Base-by-base conservation (phyloP, 192 early-diverging fungal genomes). In the Kappamyces sp. region DNA sequence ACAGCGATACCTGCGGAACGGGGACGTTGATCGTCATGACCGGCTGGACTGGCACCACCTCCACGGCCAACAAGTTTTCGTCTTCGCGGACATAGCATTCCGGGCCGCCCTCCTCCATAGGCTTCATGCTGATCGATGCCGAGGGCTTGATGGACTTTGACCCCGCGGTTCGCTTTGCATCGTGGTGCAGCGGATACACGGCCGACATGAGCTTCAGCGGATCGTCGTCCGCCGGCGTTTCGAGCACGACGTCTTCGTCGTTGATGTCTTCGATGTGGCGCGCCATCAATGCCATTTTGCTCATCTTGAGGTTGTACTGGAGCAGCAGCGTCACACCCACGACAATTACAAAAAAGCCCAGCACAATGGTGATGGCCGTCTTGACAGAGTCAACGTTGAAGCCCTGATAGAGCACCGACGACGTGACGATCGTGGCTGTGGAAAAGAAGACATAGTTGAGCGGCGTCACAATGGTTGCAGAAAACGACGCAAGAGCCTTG, bases 401-500 rank as follows among this genome's bases (percentile, higher is more conserved):
- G 43, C 84, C 85, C 44, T 79, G 79, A 55, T 81, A 82, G 7
- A 87, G 58, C 33, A 87, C 81, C 0, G 80, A 79, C 5, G 83
- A 84, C 1, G 74, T 74, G 1, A 77, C 62, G 46, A 87, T 66
- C 1, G 85, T 86, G 1, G 82, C 72, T 42, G 79, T 79, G 2
- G 85, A 86, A 60, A 87, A 84, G n/a, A 75, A 77, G 9, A 87
- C 85, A 62, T 86, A 87, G 58, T 87, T 86, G 2, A 87, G 72
- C 0, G 85, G 85, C 12, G 84, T 87, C 39, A 87, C 85, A 50
- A 86, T 73, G 9, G 84, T 80, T 3, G 85, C 76, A 51, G 78
- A 84, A 67, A 79, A 86, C 8, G 80, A 54, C 47, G 78, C 78
- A 7, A 86, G 67, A 1, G 84, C 79, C 65, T 82, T 35, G 4